These are phyloP conservation scores for Prosopis cineraria DNA, from an alignment of 306 rosid genomes.

Conservation along the genomic window DNA sequence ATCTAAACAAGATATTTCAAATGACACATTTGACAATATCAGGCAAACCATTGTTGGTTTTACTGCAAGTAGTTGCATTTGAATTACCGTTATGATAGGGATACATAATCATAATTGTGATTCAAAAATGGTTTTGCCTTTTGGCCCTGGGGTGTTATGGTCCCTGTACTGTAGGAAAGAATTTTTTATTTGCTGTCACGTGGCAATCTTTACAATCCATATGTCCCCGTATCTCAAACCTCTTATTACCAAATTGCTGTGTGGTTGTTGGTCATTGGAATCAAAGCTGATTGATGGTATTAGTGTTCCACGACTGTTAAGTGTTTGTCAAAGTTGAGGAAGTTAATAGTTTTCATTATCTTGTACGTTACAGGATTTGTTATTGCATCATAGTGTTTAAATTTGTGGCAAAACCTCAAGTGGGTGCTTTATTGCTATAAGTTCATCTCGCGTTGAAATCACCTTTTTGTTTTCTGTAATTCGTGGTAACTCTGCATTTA, in stretches of 20 bases:
- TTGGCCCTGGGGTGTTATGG: neutral
- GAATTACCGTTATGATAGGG: neutral
- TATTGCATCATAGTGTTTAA: neutral
- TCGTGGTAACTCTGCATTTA: neutral
- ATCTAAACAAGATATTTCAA: neutral
- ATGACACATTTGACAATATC: neutral
- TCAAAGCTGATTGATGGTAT: neutral
- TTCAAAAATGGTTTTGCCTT: neutral
- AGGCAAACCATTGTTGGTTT: neutral
- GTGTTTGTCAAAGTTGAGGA: neutral
- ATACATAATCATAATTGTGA: neutral
- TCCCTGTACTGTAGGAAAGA: neutral
- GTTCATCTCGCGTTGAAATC: neutral
- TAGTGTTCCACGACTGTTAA: neutral
- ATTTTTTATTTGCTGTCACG: neutral
- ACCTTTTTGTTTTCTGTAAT: neutral
- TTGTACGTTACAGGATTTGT: neutral
- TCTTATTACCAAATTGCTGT: neutral
- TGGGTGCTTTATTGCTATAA: neutral
- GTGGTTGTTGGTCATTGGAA: neutral
- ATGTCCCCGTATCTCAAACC: neutral
- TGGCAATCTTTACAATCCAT: neutral
- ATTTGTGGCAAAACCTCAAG: neutral
- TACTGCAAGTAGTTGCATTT: neutral
- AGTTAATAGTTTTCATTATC: neutral